phyloP scores from a whole-genome alignment of 169 alveolate species.

The Perkinsus chesapeaki region DNA sequence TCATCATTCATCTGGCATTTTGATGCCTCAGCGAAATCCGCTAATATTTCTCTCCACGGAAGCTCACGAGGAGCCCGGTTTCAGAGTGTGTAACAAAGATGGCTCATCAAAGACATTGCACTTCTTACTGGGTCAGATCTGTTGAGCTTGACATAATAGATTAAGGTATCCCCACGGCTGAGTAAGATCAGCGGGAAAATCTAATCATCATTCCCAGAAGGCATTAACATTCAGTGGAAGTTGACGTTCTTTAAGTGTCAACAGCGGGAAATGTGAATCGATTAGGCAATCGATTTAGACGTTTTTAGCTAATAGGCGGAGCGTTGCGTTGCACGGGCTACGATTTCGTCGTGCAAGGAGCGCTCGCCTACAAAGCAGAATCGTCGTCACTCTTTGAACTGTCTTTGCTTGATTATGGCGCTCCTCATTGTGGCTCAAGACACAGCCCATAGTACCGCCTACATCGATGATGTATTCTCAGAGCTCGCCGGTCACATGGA shows the following conservation, averaged over 20 bases:
- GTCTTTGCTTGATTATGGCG: too few relatives aligned
- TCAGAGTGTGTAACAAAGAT: neutral
- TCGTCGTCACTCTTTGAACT: too few relatives aligned
- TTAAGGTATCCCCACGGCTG: neutral
- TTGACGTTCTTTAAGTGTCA: neutral
- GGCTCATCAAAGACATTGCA: neutral
- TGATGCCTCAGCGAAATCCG: neutral
- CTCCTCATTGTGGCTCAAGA: neutral
- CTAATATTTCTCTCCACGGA: neutral
- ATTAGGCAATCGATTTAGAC: neutral
- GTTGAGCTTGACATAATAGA: neutral
- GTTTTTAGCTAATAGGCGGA: too few relatives aligned
- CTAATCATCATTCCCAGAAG: neutral
- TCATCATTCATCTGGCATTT: neutral
- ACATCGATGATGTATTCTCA: neutral
- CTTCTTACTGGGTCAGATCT: neutral
- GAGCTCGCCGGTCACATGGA: neutral
- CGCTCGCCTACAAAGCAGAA: too few relatives aligned
- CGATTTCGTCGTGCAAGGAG: too few relatives aligned
- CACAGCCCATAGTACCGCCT: neutral
- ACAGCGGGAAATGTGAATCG: neutral
- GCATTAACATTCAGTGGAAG: too few relatives aligned
- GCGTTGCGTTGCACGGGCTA: too few relatives aligned
- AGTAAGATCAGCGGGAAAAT: slow-evolving; percentile 3
- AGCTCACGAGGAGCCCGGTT: neutral